These are phyloP conservation scores for Aureobasidium sp. DNA, from an alignment of 2,329 filamentous ascomycete species.

Conservation along the genomic window DNA sequence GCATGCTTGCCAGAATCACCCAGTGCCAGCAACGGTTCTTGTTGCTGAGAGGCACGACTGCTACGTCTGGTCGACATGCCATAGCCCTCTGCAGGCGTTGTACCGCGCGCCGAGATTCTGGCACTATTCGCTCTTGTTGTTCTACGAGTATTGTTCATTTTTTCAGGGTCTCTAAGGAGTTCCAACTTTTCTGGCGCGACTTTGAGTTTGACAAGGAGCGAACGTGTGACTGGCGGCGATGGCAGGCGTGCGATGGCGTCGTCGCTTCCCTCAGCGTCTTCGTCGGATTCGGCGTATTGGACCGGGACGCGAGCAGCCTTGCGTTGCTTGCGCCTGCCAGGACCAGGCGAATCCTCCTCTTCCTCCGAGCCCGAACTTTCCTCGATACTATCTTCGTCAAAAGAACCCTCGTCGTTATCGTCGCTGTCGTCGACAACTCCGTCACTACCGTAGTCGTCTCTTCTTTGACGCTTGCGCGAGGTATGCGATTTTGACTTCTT, in stretches of 20 bases:
- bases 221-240: background rate
- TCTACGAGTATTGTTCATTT: constrained; percentile 4
- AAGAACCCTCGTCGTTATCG: constrained; percentile 32
- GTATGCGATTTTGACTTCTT: constrained; percentile 13
- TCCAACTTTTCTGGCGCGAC: background rate
- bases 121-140: constrained; percentile 1
- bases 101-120: constrained; percentile 7
- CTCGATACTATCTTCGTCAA: constrained; percentile 32
- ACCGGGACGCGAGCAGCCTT: constrained; percentile 45
- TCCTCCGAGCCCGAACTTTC: background rate
- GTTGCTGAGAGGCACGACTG: constrained; percentile 46
- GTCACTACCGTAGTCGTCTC: constrained; percentile 32
- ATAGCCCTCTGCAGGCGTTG: constrained; percentile 17
- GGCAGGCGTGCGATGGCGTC: constrained; percentile 8
- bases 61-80: constrained; percentile 38
- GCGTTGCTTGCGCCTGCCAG: constrained; percentile 47
- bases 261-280: constrained; percentile 29
- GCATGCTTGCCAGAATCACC: constrained; percentile 52
- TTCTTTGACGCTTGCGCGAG: constrained; percentile 27
- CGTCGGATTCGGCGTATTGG: constrained; percentile 46
- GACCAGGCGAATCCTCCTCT: constrained; percentile 37
- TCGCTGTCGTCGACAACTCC: constrained; percentile 37
- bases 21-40: constrained; percentile 47
- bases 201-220: constrained; percentile 32
- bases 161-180: background rate